Evolutionary conservation across 2,329 filamentous ascomycete genomes (phyloP), one percentile per base, ranked within the genome.

Genomic region (Claviceps sp.): DNA sequence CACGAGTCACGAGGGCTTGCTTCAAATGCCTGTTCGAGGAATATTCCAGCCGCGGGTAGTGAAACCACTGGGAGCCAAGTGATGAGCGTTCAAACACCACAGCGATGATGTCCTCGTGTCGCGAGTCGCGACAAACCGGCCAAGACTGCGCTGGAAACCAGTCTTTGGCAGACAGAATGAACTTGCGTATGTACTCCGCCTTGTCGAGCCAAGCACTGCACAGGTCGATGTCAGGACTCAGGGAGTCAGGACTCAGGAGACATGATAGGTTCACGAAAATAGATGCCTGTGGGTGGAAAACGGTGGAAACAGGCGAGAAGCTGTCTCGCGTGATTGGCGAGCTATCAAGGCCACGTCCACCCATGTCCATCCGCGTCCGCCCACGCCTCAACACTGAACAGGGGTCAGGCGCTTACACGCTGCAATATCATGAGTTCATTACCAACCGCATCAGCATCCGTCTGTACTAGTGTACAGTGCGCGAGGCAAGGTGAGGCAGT

Each of bases 301-400:
- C 47, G 56, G 56, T 55, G 56, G 48, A 57, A 58, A 63, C 59
- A 61, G 57, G 57, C 59, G 58, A 64, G 58, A 50, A 50, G 42
- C 54, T 57, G 26, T 57, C 56, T 53, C 53, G 56, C 57, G 56
- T 63, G 62, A 63, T 64, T 64, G 62, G 61, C 50, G 55, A 47
- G n/a, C 40, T 20, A 37, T 20, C 29, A 34, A 34, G 29, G 9
- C 39, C 17, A 42, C 39, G 20, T 20, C 39, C 39, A 42, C n/a
- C 39, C 39, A 42, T 20, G 39, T 22, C 39, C 42, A 23, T 13
- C 20, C 40, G 38, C 45, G 29, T 44, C 39, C 6, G n/a, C 39
- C 44, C 40, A 29, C 50, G 50, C 50, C 50, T 48, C 44, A 5
- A 11, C 9, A 34, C 29, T 34, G 29, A 23, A 22, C 53, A 36